Evolutionary conservation across 441 rosid species (phyloP).

Genomic region (Capsella rubella): DNA sequence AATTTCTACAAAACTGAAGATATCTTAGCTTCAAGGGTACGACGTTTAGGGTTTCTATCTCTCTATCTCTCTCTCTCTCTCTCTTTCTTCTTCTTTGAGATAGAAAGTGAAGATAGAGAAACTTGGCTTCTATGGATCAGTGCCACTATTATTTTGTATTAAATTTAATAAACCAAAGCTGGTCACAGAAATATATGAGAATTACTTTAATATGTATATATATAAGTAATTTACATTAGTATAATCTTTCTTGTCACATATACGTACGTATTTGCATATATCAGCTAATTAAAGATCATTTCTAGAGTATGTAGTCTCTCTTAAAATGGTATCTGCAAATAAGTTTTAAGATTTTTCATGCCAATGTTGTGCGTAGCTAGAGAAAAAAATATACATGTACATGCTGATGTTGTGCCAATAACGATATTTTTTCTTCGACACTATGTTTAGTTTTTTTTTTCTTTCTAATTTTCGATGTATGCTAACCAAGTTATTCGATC

Average conservation of each 20-base stretch:
- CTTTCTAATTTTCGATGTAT: neutral
- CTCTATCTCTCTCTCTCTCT: slow-evolving; percentile 40
- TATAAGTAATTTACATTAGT: slow-evolving; percentile 9
- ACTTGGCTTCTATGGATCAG: slow-evolving; percentile 49
- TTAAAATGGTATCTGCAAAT: slow-evolving; percentile 9
- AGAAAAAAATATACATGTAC: neutral
- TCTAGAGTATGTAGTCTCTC: slow-evolving; percentile 12
- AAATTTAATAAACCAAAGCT: slow-evolving; percentile 38
- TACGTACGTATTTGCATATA: neutral
- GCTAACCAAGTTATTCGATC: neutral
- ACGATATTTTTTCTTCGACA: neutral
- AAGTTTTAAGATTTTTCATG: neutral
- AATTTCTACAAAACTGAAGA: slow-evolving; percentile 40
- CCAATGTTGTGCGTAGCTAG: neutral
- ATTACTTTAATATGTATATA: slow-evolving; percentile 18
- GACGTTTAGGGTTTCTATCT: slow-evolving; percentile 49
- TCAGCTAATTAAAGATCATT: slow-evolving; percentile 20
- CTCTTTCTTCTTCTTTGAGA: slow-evolving; percentile 39
- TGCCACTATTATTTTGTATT: slow-evolving; percentile 42
- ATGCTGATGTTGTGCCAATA: neutral
- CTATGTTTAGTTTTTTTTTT: neutral
- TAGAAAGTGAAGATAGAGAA: slow-evolving; percentile 33
- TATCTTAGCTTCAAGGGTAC: slow-evolving; percentile 71
- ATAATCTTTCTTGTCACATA: neutral
- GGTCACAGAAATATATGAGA: slow-evolving; percentile 49